phyloP scores from a whole-genome alignment of 83 land plant genomes.

The Diphasiastrum complanatum region DNA sequence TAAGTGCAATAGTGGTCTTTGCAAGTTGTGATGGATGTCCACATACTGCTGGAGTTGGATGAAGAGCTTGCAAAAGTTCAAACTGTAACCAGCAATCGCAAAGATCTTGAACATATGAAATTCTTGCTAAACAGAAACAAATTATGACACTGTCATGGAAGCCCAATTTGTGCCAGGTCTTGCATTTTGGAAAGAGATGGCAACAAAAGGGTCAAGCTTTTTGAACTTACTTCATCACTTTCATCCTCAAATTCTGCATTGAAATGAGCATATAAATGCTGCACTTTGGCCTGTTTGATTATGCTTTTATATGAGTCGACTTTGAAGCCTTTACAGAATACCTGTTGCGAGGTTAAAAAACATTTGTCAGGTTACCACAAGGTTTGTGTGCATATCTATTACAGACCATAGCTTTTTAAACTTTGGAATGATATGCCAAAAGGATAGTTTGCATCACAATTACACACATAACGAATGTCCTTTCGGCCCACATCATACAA shows the following conservation, averaged over 20 bases:
- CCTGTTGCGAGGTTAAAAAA: too few species aligned
- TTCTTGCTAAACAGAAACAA: neutral
- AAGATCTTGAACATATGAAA: neutral
- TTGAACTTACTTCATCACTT: conserved; percentile 57
- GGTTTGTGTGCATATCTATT: too few species aligned
- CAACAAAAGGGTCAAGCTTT: neutral
- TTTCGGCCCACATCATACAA: too few species aligned
- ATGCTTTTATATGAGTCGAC: conserved; percentile 50
- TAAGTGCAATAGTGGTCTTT: conserved; percentile 49
- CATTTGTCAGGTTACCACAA: too few species aligned
- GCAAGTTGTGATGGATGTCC: conserved; percentile 76
- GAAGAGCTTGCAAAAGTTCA: conserved; percentile 60
- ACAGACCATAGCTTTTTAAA: too few species aligned
- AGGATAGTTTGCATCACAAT: too few species aligned
- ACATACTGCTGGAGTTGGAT: conserved; percentile 94
- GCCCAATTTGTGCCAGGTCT: neutral
- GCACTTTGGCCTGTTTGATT: conserved; percentile 72
- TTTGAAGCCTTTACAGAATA: conserved; percentile 44
- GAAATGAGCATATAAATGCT: conserved; percentile 70
- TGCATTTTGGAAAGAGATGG: neutral
- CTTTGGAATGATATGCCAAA: too few species aligned
- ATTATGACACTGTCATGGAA: neutral
- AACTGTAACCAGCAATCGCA: too few species aligned
- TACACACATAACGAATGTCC: too few species aligned
- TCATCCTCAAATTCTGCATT: conserved; percentile 51